Conservation (phyloP, 1,139 yeast genomes). For the Candida albicans region DNA sequence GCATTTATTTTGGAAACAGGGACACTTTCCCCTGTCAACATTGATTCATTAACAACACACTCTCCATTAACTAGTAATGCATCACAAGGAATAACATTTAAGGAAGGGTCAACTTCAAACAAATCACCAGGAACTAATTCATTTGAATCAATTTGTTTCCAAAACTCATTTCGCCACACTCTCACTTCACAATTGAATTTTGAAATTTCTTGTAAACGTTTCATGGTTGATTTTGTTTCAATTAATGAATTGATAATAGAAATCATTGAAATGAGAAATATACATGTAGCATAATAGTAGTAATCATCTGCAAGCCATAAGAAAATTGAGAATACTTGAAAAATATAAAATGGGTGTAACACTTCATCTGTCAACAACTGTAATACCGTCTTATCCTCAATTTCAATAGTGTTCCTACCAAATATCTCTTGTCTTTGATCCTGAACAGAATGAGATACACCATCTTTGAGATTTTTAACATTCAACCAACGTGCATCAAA, state of each 20-base stretch:
- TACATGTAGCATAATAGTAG: constrained; percentile 90
- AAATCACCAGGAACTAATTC: constrained; percentile 96
- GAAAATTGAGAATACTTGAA: constrained; percentile 87
- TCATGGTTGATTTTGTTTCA: constrained; percentile 79
- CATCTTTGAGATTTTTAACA: constrained; percentile 57
- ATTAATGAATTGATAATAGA: constrained; percentile 77
- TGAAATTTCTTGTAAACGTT: constrained; percentile 72
- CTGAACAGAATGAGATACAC: constrained; percentile 67
- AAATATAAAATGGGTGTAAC: constrained; percentile 90
- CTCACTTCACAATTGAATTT: constrained; percentile 76
- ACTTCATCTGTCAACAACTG: constrained; percentile 82
- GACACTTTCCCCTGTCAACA: constrained; percentile 97
- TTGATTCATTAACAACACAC: constrained; percentile 90
- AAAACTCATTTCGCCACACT: constrained; percentile 89
- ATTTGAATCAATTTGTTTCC: constrained; percentile 80
- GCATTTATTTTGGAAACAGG: constrained; percentile 86
- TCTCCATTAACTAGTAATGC: constrained; percentile 85
- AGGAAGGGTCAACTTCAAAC: constrained; percentile 85
- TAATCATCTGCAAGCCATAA: constrained; percentile 93
- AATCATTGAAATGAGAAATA: constrained; percentile 77
- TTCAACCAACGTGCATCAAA: constrained; percentile 74
- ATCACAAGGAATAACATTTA: constrained; percentile 80
- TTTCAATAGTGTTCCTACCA: constrained; percentile 72
- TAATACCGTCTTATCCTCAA: constrained; percentile 67
- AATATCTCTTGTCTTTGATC: constrained; percentile 73